Percentiles rank a stretch among this genome's conserved stretches.
phyloP scores from a whole-genome alignment of 371 early-diverging fungal genomes.

The Mucor lusitanicus region DNA sequence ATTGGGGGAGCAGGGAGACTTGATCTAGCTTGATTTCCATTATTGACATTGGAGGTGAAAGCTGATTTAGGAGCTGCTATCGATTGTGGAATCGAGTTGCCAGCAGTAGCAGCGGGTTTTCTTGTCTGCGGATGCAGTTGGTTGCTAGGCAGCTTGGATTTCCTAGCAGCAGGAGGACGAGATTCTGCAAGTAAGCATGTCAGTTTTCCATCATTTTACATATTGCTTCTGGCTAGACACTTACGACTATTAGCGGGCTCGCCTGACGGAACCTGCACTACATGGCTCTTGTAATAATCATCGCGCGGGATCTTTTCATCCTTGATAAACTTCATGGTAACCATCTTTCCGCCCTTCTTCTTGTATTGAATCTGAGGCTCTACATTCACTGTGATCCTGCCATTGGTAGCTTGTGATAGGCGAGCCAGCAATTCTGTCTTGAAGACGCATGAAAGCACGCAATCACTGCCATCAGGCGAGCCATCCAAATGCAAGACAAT shows the following conservation, averaged over 20 bases:
- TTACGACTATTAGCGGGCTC: slow-evolving; percentile 66
- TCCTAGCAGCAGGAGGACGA: slow-evolving; percentile 60
- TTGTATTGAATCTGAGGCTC: slow-evolving; percentile 61
- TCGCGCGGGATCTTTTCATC: slow-evolving; percentile 62
- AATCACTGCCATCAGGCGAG: slow-evolving; percentile 57
- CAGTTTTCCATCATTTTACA: neutral
- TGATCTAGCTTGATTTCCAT: neutral
- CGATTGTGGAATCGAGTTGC: slow-evolving; percentile 10
- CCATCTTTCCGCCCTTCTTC: slow-evolving; percentile 79
- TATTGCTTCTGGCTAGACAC: neutral
- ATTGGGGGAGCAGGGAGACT: slow-evolving; percentile 5
- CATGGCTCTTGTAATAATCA: slow-evolving; percentile 77
- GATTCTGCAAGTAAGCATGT: slow-evolving; percentile 31
- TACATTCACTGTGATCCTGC: slow-evolving; percentile 54
- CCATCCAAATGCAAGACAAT: slow-evolving; percentile 67
- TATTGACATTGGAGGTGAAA: neutral
- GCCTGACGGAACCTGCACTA: slow-evolving; percentile 71
- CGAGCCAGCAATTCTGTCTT: slow-evolving; percentile 85
- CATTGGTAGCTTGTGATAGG: slow-evolving; percentile 52
- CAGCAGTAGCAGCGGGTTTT: slow-evolving; percentile 27
- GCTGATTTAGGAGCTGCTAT: slow-evolving; percentile 9
- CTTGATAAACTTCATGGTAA: slow-evolving; percentile 76
- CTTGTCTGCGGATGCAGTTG: slow-evolving; percentile 49
- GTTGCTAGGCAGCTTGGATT: slow-evolving; percentile 36
- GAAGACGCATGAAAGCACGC: slow-evolving; percentile 48